phyloP scores from a whole-genome alignment of 768 basidiomycete genomes.

The Pleurotus platypus region DNA sequence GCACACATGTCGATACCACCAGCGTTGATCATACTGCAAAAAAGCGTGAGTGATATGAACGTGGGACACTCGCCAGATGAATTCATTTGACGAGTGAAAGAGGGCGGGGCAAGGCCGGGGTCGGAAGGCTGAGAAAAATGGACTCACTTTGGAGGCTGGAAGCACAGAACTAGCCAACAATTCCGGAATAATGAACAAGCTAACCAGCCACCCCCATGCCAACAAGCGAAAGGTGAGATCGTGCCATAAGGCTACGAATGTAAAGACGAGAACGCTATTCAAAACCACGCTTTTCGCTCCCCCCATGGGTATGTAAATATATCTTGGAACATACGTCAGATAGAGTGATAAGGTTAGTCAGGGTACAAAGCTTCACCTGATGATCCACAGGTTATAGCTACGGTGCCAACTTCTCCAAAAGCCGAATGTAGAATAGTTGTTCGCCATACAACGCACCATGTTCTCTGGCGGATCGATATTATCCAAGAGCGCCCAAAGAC shows the following conservation, averaged over 20 bases:
- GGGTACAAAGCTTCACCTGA: conserved; percentile 50
- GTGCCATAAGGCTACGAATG: conserved; percentile 98
- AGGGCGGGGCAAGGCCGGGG: conserved; percentile 1
- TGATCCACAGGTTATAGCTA: conserved; percentile 93
- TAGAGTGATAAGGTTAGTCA: neutral
- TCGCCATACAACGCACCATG: conserved; percentile 98
- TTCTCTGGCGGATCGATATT: conserved; percentile 96
- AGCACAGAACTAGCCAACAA: conserved; percentile 58
- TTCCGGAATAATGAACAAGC: conserved; percentile 88
- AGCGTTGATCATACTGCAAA: conserved; percentile 54
- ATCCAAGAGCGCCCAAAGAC: conserved; percentile 86
- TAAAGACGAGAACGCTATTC: conserved; percentile 80
- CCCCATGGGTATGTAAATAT: conserved; percentile 92
- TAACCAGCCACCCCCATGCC: conserved; percentile 96
- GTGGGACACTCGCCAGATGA: neutral
- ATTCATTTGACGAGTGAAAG: conserved; percentile 6
- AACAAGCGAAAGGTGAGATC: conserved; percentile 85
- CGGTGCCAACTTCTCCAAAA: conserved; percentile 99
- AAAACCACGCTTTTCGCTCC: conserved; percentile 52
- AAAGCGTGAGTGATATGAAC: neutral
- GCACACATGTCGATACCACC: conserved; percentile 87
- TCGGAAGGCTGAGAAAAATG: neutral
- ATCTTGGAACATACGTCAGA: conserved; percentile 40
- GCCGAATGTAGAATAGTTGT: conserved; percentile 89
- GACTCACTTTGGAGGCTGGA: conserved; percentile 59